Base-by-base conservation (phyloP, 2,329 filamentous ascomycete species). In the Alternaria dauci region DNA sequence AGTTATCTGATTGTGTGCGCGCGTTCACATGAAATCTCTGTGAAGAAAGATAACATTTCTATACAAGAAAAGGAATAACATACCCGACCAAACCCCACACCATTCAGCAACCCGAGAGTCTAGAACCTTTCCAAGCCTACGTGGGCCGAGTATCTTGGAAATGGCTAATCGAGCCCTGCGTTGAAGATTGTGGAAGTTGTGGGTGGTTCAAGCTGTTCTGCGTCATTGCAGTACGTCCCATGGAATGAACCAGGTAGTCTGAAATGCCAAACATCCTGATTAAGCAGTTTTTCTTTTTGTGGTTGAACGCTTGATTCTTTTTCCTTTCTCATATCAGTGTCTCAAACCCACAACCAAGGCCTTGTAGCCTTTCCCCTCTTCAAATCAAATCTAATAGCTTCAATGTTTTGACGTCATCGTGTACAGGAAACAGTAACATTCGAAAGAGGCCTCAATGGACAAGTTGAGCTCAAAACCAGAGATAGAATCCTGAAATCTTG, bases 371-470 rank as follows among this genome's bases (percentile, higher is more conserved):
- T 56, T 28, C 32, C 18, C 16, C 56, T 53, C 18, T n/a, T 56
- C 6, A 53, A 48, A 7, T 64, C 66, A 25, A 69, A 43, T 9
- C 36, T 26, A 16, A 66, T 25, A 12, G 9, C 20, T 3, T 42
- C 14, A 4, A 55, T 51, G 5, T 48, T 48, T 34, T 16, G 69
- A 26, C 1, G 65, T 60, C 5, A 61, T 60, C 8, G 44, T 60
- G 36, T 66, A 71, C 4, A 72, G 43, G 12, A 66, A 65, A 25
- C 66, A 72, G 34, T 65, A 70, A 38, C 69, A 71, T 14, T 69
- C 62, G 44, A 61, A 69, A 1, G 58, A 64, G 2, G 61, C 66
- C 69, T 68, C 68, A 12, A 38, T 42, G 26, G 32, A 23, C 46
- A 50, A 16, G 20, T 18, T 11, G 18, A 23, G 23, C 20, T 50